Base-by-base conservation (phyloP, 345 rosid genomes). In the Lepidium aucheri region DNA sequence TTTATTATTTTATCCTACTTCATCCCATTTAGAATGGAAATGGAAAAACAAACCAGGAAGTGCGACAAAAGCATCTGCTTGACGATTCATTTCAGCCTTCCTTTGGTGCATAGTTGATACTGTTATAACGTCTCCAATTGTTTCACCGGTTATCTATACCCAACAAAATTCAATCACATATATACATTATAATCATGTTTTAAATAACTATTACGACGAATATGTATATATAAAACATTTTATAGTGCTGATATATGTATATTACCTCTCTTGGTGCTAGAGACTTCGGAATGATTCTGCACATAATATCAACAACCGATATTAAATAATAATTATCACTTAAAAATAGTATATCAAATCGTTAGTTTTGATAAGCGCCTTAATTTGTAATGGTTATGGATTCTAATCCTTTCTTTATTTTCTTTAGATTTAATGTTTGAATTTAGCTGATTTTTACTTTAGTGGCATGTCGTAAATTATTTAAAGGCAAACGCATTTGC, bases 101-200 rank as follows among this genome's bases (percentile, higher is more conserved):
- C 98, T 80, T 79, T 92, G 88, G 63, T 93, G 97, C 97, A 93
- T 89, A 61, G 82, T 81, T 20, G 96, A 84, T 7, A 93, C 98
- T 3, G 95, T 80, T 76, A 79, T 75, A 11, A 86, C 88, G 63
- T 89, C 96, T 57, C 98, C 98, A 15, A 89, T 84, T 6, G 91
- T 49, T 63, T 82, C 84, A 20, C 97, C 97, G 1, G 91, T 86
- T 71, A 93, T 66, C 98, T 93, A 76, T 5, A 36, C 17, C 33
- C 24, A 55, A 53, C 44, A 36, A 24, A 8, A 45, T 44, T 26
- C 32, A 10, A 40, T 44, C 34, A 45, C 28, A 54, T 14, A 9
- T n/a, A 47, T 20, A 4, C n/a, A 26, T 66, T 33, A 59, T 14
- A 49, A 49, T 66, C 26, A 49, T 18, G 9, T 9, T 62, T 39